A percentile compares a stretch with the other conserved stretches of the same genome.
These are phyloP conservation scores for Podosphaera fusca DNA, from an alignment of 2,329 filamentous ascomycete genomes.

Conservation along the genomic window DNA sequence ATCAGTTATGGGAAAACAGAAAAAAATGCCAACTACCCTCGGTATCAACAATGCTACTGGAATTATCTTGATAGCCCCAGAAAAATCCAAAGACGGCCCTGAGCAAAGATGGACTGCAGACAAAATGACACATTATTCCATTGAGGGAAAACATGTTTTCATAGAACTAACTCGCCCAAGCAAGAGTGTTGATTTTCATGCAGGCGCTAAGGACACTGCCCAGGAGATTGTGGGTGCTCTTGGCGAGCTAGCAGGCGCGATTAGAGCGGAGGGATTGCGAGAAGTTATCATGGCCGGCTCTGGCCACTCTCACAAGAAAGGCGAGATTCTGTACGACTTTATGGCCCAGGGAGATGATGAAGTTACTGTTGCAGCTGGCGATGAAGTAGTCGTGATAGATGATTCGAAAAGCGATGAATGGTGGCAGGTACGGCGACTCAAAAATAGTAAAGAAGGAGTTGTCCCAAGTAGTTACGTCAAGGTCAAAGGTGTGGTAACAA, in stretches of 20 bases:
- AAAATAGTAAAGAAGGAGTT: constrained; percentile 85
- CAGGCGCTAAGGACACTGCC: constrained; percentile 88
- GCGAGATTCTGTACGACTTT: constrained; percentile 80
- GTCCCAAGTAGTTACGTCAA: constrained; percentile 95
- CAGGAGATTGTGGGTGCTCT: constrained; percentile 76
- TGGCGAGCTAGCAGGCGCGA: constrained; percentile 70
- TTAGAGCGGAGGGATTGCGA: constrained; percentile 57
- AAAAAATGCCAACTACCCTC: constrained; percentile 93
- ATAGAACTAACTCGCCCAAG: constrained; percentile 78
- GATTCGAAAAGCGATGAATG: constrained; percentile 88
- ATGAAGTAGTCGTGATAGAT: constrained; percentile 79
- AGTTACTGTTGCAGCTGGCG: constrained; percentile 70
- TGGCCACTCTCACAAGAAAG: constrained; percentile 51
- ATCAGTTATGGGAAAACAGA: constrained; percentile 86
- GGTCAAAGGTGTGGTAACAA: constrained; percentile 42
- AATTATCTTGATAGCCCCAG: constrained; percentile 73
- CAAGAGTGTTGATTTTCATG: constrained; percentile 91
- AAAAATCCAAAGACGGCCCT: constrained; percentile 59
- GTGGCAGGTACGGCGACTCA: constrained; percentile 85
- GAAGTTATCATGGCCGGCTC: constrained; percentile 70
- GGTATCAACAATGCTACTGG: constrained; percentile 83
- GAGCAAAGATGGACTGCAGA: constrained; percentile 87
- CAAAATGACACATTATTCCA: constrained; percentile 89
- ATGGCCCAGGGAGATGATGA: constrained; percentile 92
- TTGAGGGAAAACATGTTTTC: constrained; percentile 95